phyloP scores from a whole-genome alignment of 1,139 yeast species.

The Yamadazyma kanchanaburiensis region DNA sequence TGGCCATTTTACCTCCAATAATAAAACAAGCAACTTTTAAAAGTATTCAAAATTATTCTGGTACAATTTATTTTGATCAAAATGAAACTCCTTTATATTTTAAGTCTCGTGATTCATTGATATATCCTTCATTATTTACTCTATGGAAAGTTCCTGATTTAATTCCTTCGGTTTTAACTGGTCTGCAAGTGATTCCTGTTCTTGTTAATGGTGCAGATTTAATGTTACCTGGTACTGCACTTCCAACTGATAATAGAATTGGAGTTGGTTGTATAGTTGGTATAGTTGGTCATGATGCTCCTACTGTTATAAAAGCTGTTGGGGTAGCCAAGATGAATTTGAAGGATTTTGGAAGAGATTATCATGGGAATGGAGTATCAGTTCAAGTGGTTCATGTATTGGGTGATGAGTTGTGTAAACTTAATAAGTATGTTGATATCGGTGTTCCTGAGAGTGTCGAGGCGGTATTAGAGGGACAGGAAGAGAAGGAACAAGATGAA shows the following conservation, averaged over 20 bases:
- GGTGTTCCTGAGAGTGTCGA: conserved; percentile 26
- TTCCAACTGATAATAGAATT: conserved; percentile 61
- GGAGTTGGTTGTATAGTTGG: conserved; percentile 63
- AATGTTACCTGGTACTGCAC: conserved; percentile 87
- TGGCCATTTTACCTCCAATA: conserved; percentile 52
- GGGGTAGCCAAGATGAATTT: conserved; percentile 64
- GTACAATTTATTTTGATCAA: conserved; percentile 63
- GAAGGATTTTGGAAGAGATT: conserved; percentile 35
- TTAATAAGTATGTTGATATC: conserved; percentile 45
- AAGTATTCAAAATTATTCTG: conserved; percentile 51
- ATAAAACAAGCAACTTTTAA: conserved; percentile 67
- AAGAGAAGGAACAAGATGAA: conserved; percentile 4
- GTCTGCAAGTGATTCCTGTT: conserved; percentile 63
- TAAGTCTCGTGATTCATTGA: conserved; percentile 48
- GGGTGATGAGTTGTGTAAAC: conserved; percentile 50
- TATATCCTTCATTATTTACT: conserved; percentile 72
- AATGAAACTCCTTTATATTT: conserved; percentile 73
- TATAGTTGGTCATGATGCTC: conserved; percentile 57
- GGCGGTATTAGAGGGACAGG: conserved; percentile 1
- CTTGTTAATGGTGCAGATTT: conserved; percentile 79
- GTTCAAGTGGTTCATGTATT: conserved; percentile 55
- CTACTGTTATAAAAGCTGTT: conserved; percentile 68
- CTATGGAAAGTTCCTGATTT: conserved; percentile 68
- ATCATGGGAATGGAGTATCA: conserved; percentile 65
- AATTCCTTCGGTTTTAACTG: conserved; percentile 68